These are phyloP conservation scores for Onygenales sp. DNA, from an alignment of 2,329 filamentous ascomycete species.

Conservation along the genomic window DNA sequence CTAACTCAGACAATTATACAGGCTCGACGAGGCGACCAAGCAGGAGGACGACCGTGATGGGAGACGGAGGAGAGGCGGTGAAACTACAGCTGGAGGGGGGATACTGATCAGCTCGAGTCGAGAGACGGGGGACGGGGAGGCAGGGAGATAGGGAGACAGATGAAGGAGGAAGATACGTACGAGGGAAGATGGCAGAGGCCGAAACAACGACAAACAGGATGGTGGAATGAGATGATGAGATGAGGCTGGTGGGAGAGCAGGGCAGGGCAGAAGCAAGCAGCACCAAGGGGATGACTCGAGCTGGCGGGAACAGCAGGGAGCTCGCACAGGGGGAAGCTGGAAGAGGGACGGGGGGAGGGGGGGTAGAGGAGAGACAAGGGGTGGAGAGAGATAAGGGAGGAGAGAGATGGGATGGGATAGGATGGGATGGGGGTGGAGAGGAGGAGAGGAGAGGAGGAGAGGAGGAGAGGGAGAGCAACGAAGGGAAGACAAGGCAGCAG, in stretches of 20 bases:
- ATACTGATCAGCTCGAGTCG: neutral
- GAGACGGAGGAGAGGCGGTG: constrained; percentile 1
- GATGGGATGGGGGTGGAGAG: constrained; percentile 11
- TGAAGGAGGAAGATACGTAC: constrained; percentile 3
- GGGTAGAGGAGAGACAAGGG: neutral
- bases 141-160: constrained; percentile 1
- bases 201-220: constrained; percentile 5
- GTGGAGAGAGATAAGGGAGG: neutral
- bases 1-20: constrained; percentile 10
- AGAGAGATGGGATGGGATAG: neutral
- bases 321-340: constrained; percentile 10
- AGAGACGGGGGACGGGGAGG: constrained; percentile 16
- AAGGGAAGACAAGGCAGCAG: constrained; percentile 19
- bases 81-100: constrained; percentile 6
- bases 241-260: neutral
- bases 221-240: neutral
- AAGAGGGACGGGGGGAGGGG: constrained; percentile 6
- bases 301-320: neutral
- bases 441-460: constrained; percentile 11
- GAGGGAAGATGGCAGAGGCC: constrained; percentile 3
- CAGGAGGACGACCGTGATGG: neutral
- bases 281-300: neutral
- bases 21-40: constrained; percentile 5
- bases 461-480: constrained; percentile 13
- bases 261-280: constrained; percentile 1